Percentiles rank a stretch among this genome's conserved stretches.
Evolutionary conservation across 2,329 filamentous ascomycete genomes (phyloP).

Genomic region (Beauveria sp.): DNA sequence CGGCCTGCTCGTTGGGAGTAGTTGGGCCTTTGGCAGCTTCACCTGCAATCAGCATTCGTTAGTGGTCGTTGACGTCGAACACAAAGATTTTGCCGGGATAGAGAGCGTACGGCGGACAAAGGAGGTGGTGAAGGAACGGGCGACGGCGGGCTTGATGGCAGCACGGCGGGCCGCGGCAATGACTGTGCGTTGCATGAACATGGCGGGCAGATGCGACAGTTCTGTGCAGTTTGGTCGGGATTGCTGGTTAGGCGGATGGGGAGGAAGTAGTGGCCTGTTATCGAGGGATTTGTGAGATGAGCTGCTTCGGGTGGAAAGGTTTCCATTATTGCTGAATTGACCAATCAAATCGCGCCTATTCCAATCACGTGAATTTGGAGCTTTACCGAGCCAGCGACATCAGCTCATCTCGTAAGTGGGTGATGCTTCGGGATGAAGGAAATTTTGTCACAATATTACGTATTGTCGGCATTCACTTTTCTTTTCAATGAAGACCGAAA

Average conservation of each 20-base stretch:
- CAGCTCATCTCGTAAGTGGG: not conserved
- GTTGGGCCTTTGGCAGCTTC: constrained; percentile 28
- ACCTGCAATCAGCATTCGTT: constrained; percentile 19
- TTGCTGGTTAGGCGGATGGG: constrained; percentile 17
- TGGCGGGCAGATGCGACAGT: constrained; percentile 26
- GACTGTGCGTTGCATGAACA: constrained; percentile 60
- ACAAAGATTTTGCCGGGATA: not conserved
- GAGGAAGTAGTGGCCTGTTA: constrained; percentile 21
- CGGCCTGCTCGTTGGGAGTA: constrained; percentile 30
- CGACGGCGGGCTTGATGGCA: constrained; percentile 44
- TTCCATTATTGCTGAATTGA: constrained; percentile 27
- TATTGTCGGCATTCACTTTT: not conserved
- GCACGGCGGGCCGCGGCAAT: constrained; percentile 51
- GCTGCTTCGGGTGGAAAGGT: constrained; percentile 35
- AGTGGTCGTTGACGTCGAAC: not conserved
- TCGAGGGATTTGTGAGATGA: constrained; percentile 42
- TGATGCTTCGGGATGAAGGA: no score
- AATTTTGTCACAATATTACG: no score
- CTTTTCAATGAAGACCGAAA: not conserved
- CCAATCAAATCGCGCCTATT: constrained; percentile 23
- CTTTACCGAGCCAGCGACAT: constrained; percentile 13
- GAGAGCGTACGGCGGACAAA: constrained; percentile 49
- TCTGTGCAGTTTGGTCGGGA: constrained; percentile 16
- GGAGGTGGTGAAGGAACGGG: constrained; percentile 53
- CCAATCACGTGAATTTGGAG: constrained; percentile 25